Evolutionary conservation across 805 yeast genomes (phyloP), one percentile per base, ranked within the genome.

Genomic region (Candida morakotiae): DNA sequence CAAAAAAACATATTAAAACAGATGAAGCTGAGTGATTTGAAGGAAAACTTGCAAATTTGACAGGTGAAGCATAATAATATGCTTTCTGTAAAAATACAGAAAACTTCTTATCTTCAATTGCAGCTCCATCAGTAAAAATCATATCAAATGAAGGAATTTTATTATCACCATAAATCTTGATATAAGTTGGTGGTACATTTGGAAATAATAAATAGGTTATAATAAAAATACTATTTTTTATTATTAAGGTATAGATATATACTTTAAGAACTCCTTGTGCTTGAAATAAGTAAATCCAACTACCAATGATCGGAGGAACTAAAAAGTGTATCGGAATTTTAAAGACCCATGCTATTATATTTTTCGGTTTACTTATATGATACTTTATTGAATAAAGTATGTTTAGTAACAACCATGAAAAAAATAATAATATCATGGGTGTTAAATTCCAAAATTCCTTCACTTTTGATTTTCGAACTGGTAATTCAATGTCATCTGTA

Each of bases 161-260:
- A 44, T 76, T 73, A 16, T 71, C 69, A 3, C 87, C 85, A 46
- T 81, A 70, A 42, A 77, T 43, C 50, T 75, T 80, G 32, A 79
- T 74, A 53, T 79, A 82, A 81, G 87, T 79, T 3, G 88, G 88
- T 1, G 88, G 84, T 1, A 87, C 84, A 52, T 77, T 80, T 18
- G 89, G 89, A 53, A 80, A 65, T 5, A 69, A 33, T 25, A 82
- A 51, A 53, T 81, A 87, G 2, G 86, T 81, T 26, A 69, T 27
- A 0, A 79, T 79, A 17, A 85, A 83, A 1, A 66, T 56, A 9
- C 79, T 66, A 47, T 79, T 81, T 52, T 79, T 86, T 9, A 67
- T 35, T 2, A 88, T 87, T 29, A 81, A 46, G 0, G 77, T 68
- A n/a, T 70, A 48, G 1, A 77, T 61, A 45, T 78, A 82, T 46